Evolutionary conservation across 2,329 filamentous ascomycete species (phyloP), one percentile per base, ranked within the genome.

Genomic region (Zymoseptoria ardabiliae): DNA sequence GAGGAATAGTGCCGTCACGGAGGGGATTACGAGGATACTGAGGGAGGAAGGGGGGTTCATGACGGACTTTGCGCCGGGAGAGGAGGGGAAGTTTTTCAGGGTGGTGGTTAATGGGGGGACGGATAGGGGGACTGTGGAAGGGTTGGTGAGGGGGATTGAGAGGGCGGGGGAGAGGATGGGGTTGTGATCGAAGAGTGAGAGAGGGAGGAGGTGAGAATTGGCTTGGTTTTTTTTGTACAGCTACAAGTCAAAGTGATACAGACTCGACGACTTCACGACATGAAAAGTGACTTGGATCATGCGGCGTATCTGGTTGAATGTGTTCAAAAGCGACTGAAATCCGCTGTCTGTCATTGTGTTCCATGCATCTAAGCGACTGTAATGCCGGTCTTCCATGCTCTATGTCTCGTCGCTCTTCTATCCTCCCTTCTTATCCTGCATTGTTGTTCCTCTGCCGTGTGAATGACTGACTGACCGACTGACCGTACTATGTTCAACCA

Each of bases 51-150:
- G 78, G 63, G 87, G 87, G 0, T 89, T 87, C 66, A 89, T 90
- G 86, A 77, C 88, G 62, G 87, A 87, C 71, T 86, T 80, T 75
- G 83, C 84, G 51, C 82, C 82, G 3, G 82, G 81, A n/a, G 79
- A 79, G 30, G 77, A 78, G 61, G 86, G 86, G 0, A 82, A 80
- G 68, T 89, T 89, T 66, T 87, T 90, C 69, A 76, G 87, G 51
- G 86, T 85, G 10, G 87, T 90, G 20, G 83, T 89, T 2, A 88
- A 87, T 75, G 78, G 82, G 1, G 78, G 79, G 58, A 88, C 85
- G 45, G 78, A 75, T 61, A 80, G 68, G 66, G 82, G 80, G 63
- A 88, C 85, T 1, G 73, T 88, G 28, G 84, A 87, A 65, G 81
- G 79, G n/a, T 73, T 90, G 61, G 76, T 89, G 2, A 77, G 76